Base-by-base conservation (phyloP, 108 stramenopile genomes). In the Cyclostephanos tholiformis region DNA sequence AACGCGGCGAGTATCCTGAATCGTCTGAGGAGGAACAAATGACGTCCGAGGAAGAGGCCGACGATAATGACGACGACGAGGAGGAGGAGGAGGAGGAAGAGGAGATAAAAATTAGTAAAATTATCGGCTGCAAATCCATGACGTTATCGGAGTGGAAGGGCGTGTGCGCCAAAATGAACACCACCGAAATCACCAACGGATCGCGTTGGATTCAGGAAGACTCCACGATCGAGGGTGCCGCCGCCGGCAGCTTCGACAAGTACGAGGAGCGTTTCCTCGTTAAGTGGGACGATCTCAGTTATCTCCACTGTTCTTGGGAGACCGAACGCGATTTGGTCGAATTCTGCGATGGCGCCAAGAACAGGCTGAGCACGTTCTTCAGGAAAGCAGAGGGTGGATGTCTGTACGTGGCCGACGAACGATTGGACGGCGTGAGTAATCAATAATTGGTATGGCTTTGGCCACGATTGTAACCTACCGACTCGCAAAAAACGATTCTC, bases 251-350 rank as follows among this genome's bases (percentile, higher is more conserved):
- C 48, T 65, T 68, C 4, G 65, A 75, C 26, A 72, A 66, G 41
- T 82, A 84, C 58, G 90, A 91, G 67, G 95, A 96, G 67, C 84
- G 90, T 30, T 96, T 92, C 56, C 75, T 96, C 32, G 88, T 94
- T 66, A 94, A 93, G 73, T 96, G 95, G 95, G 25, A 83, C 6
- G 88, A 86, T 57, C 59, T 90, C 64, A 76, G 76, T 19, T 89
- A 87, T 71, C 67, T 96, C 59, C 95, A 96, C 73, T 83, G 84
- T 62, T 90, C 90, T 4, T 96, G 95, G 92, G 92, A 96, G 79
- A 93, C 86, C 6, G 82, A 94, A 70, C 63, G 57, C 16, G 95
- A 96, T 88, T 74, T 96, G 59, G 50, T 88, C 27, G 89, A 87
- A 53, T 85, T 90, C 61, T 72, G 87, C 35, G 90, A 90, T 3